Evolutionary conservation across 371 early-diverging fungal species (phyloP).

Genomic region (Mucor saturninus): DNA sequence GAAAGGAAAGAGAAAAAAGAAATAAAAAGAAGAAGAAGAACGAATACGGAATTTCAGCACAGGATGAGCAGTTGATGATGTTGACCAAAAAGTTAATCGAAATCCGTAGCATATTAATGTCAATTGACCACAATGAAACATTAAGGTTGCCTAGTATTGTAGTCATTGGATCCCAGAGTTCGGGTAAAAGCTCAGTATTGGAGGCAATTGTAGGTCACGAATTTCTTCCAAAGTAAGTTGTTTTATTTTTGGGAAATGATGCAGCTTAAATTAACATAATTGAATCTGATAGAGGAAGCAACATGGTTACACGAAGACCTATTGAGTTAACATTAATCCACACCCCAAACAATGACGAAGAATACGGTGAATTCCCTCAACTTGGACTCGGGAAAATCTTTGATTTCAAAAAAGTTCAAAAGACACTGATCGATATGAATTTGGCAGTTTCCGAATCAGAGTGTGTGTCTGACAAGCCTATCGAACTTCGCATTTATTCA

Average conservation of each 20-base stretch:
- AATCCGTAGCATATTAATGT: constrained; percentile 89
- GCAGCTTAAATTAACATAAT: not conserved
- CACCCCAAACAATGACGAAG: constrained; percentile 84
- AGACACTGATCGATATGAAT: constrained; percentile 90
- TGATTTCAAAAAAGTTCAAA: constrained; percentile 88
- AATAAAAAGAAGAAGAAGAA: constrained; percentile 26
- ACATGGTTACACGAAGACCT: constrained; percentile 99
- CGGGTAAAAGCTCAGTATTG: constrained; percentile 92
- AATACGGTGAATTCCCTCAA: constrained; percentile 95
- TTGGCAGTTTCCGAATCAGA: constrained; percentile 91
- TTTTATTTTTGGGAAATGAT: not conserved
- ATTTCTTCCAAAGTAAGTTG: constrained; percentile 94
- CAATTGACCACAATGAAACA: constrained; percentile 76
- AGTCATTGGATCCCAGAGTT: constrained; percentile 96
- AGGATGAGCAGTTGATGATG: constrained; percentile 81
- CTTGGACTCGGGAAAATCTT: constrained; percentile 87
- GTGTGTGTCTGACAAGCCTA: constrained; percentile 92
- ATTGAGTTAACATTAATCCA: constrained; percentile 97
- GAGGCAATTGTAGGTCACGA: constrained; percentile 99
- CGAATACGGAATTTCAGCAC: constrained; percentile 32
- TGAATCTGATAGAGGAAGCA: constrained; percentile 76
- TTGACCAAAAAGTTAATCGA: constrained; percentile 94
- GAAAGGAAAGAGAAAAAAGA: constrained; percentile 24
- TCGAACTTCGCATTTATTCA: constrained; percentile 93
- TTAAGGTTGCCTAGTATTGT: constrained; percentile 95